These are phyloP conservation scores for Nakazawaea ishiwadae DNA, from an alignment of 805 yeast genomes.

Conservation along the genomic window DNA sequence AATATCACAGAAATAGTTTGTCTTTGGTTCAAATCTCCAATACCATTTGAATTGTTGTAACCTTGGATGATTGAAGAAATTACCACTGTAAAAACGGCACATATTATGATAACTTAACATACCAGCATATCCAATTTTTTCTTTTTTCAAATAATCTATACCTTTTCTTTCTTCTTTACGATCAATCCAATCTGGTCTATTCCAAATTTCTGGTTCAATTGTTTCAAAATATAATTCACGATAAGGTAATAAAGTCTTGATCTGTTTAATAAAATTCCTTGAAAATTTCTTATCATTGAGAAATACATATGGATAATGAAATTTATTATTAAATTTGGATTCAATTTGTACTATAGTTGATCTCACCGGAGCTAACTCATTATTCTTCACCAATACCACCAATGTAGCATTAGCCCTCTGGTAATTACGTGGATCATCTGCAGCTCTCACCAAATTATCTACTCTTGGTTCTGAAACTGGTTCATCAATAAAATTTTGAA, in stretches of 20 bases:
- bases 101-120: slow-evolving; percentile 69
- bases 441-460: slow-evolving; percentile 26
- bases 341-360: slow-evolving; percentile 52
- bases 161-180: slow-evolving; percentile 28
- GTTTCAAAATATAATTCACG: slow-evolving; percentile 23
- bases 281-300: slow-evolving; percentile 79
- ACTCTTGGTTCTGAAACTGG: slow-evolving; percentile 45
- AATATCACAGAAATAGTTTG: slow-evolving; percentile 61
- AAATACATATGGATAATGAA: slow-evolving; percentile 90
- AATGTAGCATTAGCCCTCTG: slow-evolving; percentile 61
- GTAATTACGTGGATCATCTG: slow-evolving; percentile 12
- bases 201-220: slow-evolving; percentile 43
- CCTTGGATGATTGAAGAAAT: slow-evolving; percentile 60
- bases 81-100: slow-evolving; percentile 75
- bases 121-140: slow-evolving; percentile 55
- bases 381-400: slow-evolving; percentile 56
- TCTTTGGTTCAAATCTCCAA: slow-evolving; percentile 80
- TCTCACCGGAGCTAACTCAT: slow-evolving; percentile 42
- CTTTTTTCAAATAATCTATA: slow-evolving; percentile 29
- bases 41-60: slow-evolving; percentile 60
- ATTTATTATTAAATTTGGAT: slow-evolving; percentile 61
- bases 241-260: slow-evolving; percentile 33
- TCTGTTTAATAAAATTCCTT: slow-evolving; percentile 61
- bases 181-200: slow-evolving; percentile 41
- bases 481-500: background rate